A percentile compares a stretch with the other conserved stretches of the same genome.
Evolutionary conservation across 78 protist genomes (phyloP).

Genomic region (Pirum gemmata): DNA sequence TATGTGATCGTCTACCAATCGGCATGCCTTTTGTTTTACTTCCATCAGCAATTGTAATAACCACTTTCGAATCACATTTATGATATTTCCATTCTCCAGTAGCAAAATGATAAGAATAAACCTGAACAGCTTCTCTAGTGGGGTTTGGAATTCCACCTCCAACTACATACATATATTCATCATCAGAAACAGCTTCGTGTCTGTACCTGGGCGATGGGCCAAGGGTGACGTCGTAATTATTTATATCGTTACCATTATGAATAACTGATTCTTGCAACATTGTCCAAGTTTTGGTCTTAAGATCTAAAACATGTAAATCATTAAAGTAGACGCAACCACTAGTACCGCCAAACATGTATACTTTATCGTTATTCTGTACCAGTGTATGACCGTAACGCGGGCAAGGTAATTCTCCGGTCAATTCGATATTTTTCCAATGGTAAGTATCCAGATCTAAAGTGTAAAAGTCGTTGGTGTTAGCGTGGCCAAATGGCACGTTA

Average conservation of each 20-base stretch:
- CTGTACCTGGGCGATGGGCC: conserved; percentile 42
- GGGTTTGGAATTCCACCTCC: conserved; percentile 44
- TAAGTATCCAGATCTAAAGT: conserved; percentile 5
- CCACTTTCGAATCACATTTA: not conserved
- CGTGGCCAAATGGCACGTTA: conserved; percentile 41
- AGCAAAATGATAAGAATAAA: conserved; percentile 29
- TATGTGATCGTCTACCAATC: conserved; percentile 22
- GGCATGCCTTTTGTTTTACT: conserved; percentile 14
- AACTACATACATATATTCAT: conserved; percentile 33
- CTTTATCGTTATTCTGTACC: not conserved
- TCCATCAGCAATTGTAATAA: not conserved
- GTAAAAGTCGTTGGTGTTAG: conserved; percentile 23
- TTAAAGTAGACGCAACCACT: conserved; percentile 38
- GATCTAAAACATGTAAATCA: conserved; percentile 31
- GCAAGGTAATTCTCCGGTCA: conserved; percentile 18
- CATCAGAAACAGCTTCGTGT: conserved; percentile 46
- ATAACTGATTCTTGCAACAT: not conserved
- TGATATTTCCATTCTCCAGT: not conserved
- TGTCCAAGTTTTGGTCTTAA: not conserved
- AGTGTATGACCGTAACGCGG: conserved; percentile 46
- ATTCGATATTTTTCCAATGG: conserved; percentile 12
- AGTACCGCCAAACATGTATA: conserved; percentile 43
- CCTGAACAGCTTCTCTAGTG: not conserved
- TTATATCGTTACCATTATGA: not conserved
- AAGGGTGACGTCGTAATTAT: not conserved